Conservation (phyloP, 2,329 filamentous ascomycete species). For the Zymoseptoria brevis region DNA sequence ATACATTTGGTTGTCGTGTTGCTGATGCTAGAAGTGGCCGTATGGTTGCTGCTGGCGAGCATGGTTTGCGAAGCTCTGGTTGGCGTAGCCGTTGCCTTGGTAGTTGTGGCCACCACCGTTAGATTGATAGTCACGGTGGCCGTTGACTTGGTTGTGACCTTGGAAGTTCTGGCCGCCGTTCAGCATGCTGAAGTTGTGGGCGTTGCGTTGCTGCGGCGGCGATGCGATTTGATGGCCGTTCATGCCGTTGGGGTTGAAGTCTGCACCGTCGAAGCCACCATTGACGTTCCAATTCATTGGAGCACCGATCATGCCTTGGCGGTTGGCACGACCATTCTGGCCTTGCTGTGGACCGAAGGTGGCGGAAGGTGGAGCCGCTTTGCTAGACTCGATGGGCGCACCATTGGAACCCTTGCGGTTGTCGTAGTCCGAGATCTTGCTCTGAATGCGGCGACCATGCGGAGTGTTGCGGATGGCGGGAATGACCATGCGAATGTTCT, state of each 20-base stretch:
- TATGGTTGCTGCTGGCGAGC: slow-evolving; percentile 16
- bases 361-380: not conserved
- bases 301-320: slow-evolving; percentile 23
- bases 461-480: slow-evolving; percentile 82
- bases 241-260: slow-evolving; percentile 6
- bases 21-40: slow-evolving; percentile 19
- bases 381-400: not conserved
- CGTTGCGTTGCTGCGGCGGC: slow-evolving; percentile 25
- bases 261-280: slow-evolving; percentile 8
- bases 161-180: slow-evolving; percentile 13
- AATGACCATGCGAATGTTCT: slow-evolving; percentile 76
- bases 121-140: slow-evolving; percentile 2
- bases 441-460: slow-evolving; percentile 86
- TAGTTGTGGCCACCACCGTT: slow-evolving; percentile 3
- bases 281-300: slow-evolving; percentile 17
- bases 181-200: slow-evolving; percentile 16
- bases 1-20: slow-evolving; percentile 6
- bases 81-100: slow-evolving; percentile 13
- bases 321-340: slow-evolving; percentile 16
- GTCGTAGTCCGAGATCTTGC: slow-evolving; percentile 65
- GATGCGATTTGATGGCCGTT: slow-evolving; percentile 19
- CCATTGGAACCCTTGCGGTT: slow-evolving; percentile 32
- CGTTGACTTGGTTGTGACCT: slow-evolving; percentile 9
- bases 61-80: slow-evolving; percentile 12
- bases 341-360: slow-evolving; percentile 3